phyloP scores from a whole-genome alignment of 495 filamentous ascomycete species.

The Penicillium malachiteum region DNA sequence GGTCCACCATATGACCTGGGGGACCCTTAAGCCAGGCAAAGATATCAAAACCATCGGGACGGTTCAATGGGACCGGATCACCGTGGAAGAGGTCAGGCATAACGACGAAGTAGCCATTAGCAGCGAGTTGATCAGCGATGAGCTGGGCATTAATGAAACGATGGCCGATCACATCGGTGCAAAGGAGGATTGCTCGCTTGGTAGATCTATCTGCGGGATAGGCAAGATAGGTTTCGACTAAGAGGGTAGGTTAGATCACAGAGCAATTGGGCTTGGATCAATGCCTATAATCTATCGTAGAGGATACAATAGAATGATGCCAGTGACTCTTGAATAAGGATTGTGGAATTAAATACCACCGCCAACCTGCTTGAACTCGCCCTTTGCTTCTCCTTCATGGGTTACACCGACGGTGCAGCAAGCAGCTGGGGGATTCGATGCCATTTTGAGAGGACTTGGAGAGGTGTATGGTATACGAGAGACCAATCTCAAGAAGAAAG shows the following conservation, averaged over 20 bases:
- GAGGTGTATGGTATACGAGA: not conserved
- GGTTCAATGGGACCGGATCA: conserved; percentile 31
- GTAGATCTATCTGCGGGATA: conserved; percentile 21
- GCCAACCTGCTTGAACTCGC: conserved; percentile 24
- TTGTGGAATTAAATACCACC: conserved; percentile 15
- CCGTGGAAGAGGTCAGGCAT: conserved; percentile 56
- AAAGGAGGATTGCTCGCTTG: conserved; percentile 27
- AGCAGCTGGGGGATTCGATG: conserved; percentile 44
- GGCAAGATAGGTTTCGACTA: conserved; percentile 33
- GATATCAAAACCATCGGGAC: conserved; percentile 26
- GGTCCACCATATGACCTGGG: conserved; percentile 53
- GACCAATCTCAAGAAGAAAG: too few species aligned
- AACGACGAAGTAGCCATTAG: conserved; percentile 71
- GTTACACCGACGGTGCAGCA: conserved; percentile 47
- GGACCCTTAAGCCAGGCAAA: conserved; percentile 37
- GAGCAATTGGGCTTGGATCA: not conserved
- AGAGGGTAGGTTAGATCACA: not conserved
- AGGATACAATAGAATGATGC: too few species aligned
- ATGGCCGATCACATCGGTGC: conserved; percentile 38
- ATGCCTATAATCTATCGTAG: too few species aligned
- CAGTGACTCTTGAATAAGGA: not conserved
- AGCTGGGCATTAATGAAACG: conserved; percentile 36
- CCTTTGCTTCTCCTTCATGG: conserved; percentile 32
- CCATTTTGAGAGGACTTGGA: conserved; percentile 28
- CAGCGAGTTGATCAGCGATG: conserved; percentile 71